These are phyloP conservation scores for Colletotrichum cuscutae DNA, from an alignment of 2,329 filamentous ascomycete genomes.

Conservation along the genomic window DNA sequence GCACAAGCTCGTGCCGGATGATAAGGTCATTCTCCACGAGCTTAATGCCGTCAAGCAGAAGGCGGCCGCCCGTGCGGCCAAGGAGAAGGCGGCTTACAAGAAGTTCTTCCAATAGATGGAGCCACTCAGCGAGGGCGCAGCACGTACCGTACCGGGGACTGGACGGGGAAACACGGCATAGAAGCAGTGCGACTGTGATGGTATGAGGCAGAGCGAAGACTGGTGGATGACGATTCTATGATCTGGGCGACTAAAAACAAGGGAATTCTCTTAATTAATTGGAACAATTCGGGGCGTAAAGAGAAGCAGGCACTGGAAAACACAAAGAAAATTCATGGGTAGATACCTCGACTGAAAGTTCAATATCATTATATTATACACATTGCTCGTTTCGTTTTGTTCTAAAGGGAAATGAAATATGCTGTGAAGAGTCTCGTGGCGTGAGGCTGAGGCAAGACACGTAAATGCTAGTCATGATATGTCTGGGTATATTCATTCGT, in stretches of 20 bases:
- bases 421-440: not conserved
- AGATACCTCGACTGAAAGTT: constrained; percentile 24
- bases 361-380: constrained; percentile 20
- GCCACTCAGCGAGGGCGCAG: not conserved
- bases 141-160: not conserved
- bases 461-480: constrained; percentile 28
- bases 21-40: constrained; percentile 80
- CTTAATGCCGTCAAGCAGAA: constrained; percentile 81
- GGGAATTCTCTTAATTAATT: not conserved
- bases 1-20: constrained; percentile 77
- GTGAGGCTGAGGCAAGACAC: not conserved
- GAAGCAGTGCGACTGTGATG: not conserved
- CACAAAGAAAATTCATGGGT: constrained; percentile 1
- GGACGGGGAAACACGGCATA: not conserved
- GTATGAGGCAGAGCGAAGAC: not conserved
- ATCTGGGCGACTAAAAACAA: constrained; percentile 19
- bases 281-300: constrained; percentile 24
- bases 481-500: constrained; percentile 33
- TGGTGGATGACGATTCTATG: constrained; percentile 6
- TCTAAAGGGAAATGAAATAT: not conserved
- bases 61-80: constrained; percentile 77
- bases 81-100: constrained; percentile 92
- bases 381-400: not conserved
- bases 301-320: constrained; percentile 9
- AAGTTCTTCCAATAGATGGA: constrained; percentile 80